phyloP scores from a whole-genome alignment of 1,284 basidiomycete species.

The Trichosporon ovoides region DNA sequence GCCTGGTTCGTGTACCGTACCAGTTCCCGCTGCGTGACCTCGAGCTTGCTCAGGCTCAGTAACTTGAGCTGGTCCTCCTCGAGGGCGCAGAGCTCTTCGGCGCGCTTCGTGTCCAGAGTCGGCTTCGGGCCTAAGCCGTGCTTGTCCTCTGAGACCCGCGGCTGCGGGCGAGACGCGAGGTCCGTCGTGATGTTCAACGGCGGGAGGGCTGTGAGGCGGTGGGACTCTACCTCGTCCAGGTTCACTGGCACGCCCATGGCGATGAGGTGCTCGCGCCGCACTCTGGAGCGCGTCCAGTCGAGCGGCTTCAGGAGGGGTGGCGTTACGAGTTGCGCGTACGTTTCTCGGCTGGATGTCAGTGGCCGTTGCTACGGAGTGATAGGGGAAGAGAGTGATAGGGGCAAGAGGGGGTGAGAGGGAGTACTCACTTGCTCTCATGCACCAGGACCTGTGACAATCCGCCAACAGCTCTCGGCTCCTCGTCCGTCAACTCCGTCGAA shows the following conservation, averaged over 20 bases:
- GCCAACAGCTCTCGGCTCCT: slow-evolving; percentile 69
- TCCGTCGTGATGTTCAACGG: slow-evolving; percentile 68
- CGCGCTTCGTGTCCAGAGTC: slow-evolving; percentile 60
- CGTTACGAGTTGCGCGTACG: slow-evolving; percentile 60
- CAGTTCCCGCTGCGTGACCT: slow-evolving; percentile 62
- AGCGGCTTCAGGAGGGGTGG: slow-evolving; percentile 60
- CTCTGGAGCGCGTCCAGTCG: slow-evolving; percentile 84
- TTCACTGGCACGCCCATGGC: slow-evolving; percentile 86
- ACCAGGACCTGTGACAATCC: slow-evolving; percentile 72
- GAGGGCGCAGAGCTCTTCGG: slow-evolving; percentile 63
- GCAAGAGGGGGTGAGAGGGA: slow-evolving; percentile 13
- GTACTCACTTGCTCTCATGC: slow-evolving; percentile 57
- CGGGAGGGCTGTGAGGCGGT: slow-evolving; percentile 65
- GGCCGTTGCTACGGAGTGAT: too few species aligned
- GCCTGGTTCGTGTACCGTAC: slow-evolving; percentile 64
- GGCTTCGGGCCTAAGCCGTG: slow-evolving; percentile 68
- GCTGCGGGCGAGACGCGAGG: slow-evolving; percentile 28
- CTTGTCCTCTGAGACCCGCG: slow-evolving; percentile 52
- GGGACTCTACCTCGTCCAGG: slow-evolving; percentile 77
- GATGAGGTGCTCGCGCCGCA: slow-evolving; percentile 80
- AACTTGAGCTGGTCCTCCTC: slow-evolving; percentile 62
- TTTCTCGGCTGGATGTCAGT: slow-evolving; percentile 58
- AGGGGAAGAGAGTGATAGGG: too few species aligned
- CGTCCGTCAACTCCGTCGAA: slow-evolving; percentile 58
- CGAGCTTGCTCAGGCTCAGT: slow-evolving; percentile 61